Conservation (phyloP, 106 monocot genomes). For the Alisma plantagoaquatica region DNA sequence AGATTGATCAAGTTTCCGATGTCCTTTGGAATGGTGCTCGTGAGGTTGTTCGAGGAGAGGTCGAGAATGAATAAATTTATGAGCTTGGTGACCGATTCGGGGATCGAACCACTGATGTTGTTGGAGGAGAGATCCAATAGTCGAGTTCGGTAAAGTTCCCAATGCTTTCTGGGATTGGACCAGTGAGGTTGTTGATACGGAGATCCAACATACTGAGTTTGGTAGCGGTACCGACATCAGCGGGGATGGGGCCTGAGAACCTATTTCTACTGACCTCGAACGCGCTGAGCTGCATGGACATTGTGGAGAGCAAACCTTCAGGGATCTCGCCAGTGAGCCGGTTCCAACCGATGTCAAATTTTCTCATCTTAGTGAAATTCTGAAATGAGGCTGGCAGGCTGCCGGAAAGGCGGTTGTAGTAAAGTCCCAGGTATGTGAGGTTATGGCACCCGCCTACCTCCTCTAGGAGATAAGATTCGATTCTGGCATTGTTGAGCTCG, state of each 20-base stretch:
- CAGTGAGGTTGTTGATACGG: conserved; percentile 25
- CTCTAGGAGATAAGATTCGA: too few relatives aligned
- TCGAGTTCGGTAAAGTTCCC: conserved; percentile 30
- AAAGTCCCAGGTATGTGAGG: too few relatives aligned
- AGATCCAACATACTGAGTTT: conserved; percentile 43
- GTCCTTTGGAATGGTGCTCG: too few relatives aligned
- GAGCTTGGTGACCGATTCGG: conserved; percentile 35
- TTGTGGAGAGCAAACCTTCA: conserved; percentile 38
- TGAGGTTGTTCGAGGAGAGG: conserved; percentile 73
- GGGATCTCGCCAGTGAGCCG: conserved; percentile 36
- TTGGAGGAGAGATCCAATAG: conserved; percentile 53
- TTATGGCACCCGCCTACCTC: too few relatives aligned
- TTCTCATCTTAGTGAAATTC: too few relatives aligned
- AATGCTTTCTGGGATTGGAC: conserved; percentile 44
- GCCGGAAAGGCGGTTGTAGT: too few relatives aligned
- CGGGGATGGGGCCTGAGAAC: conserved; percentile 28
- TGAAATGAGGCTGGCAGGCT: too few relatives aligned
- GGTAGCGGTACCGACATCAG: conserved; percentile 11
- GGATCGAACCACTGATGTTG: conserved; percentile 43
- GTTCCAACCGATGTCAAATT: too few relatives aligned
- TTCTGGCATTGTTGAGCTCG: too few relatives aligned
- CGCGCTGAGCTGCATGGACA: conserved; percentile 20
- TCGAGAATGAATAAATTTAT: conserved; percentile 54
- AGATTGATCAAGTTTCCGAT: too few relatives aligned
- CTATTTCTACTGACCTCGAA: conserved; percentile 38